phyloP scores from a whole-genome alignment of 2,329 filamentous ascomycete genomes.

The Hypoxylon sp. region DNA sequence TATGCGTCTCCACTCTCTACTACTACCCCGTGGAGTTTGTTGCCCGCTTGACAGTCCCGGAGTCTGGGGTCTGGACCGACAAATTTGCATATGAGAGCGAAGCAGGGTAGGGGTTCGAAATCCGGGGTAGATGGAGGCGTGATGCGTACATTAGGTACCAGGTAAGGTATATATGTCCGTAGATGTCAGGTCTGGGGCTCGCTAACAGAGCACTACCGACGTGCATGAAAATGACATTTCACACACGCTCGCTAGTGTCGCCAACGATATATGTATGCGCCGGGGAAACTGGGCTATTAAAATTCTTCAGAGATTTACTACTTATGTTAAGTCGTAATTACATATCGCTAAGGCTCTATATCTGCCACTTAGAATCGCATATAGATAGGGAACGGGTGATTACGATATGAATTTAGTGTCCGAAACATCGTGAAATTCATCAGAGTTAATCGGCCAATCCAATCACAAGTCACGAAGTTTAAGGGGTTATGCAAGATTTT shows the following conservation, averaged over 20 bases:
- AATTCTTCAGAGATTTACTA: not conserved
- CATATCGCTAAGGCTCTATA: not conserved
- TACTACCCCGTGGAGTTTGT: not conserved
- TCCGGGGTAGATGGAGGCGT: conserved; percentile 1
- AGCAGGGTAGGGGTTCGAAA: not conserved
- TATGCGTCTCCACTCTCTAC: not conserved
- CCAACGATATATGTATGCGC: not conserved
- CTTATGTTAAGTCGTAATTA: not conserved
- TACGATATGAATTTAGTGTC: not conserved
- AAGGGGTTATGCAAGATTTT: not conserved
- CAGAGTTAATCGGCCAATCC: not conserved
- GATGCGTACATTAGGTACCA: not conserved
- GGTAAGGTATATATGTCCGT: not conserved
- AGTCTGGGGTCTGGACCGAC: too few species aligned
- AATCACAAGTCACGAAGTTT: not conserved
- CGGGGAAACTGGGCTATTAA: not conserved
- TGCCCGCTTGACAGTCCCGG: too few species aligned
- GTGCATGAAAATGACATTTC: not conserved
- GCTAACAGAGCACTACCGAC: conserved; percentile 12
- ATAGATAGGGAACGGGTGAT: not conserved
- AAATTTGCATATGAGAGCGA: too few species aligned
- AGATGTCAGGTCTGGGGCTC: not conserved
- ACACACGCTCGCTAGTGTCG: not conserved
- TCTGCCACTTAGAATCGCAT: not conserved
- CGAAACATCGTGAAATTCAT: too few species aligned